Conservation (phyloP, 306 rosid genomes). For the Sicyos edulis region DNA sequence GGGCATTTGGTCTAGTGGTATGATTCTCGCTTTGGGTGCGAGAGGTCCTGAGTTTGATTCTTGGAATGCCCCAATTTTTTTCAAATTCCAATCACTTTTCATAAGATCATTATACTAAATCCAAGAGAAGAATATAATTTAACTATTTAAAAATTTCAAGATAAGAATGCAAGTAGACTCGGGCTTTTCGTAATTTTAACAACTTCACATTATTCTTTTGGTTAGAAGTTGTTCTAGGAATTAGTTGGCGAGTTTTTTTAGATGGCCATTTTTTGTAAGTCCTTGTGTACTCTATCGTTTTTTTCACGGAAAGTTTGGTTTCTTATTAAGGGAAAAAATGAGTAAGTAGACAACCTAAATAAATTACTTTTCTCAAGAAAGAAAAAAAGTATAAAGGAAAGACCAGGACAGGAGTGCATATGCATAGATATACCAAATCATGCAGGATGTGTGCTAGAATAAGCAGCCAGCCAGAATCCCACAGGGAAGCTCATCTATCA, state of each 20-base stretch:
- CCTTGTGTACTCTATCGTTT: too few species aligned
- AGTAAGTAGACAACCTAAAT: not conserved
- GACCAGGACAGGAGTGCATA: not conserved
- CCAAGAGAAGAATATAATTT: not conserved
- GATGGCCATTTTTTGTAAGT: too few species aligned
- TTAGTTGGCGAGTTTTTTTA: too few species aligned
- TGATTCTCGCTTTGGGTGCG: not conserved
- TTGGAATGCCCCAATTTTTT: constrained; percentile 22
- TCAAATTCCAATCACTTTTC: not conserved
- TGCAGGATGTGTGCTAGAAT: not conserved
- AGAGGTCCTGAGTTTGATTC: not conserved
- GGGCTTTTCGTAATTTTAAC: too few species aligned
- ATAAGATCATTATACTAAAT: not conserved
- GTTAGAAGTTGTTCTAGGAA: too few species aligned
- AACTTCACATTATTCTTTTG: too few species aligned
- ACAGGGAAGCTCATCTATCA: not conserved
- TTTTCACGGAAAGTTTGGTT: too few species aligned
- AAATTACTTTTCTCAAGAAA: not conserved
- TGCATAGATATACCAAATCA: not conserved
- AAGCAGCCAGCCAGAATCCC: constrained; percentile 4
- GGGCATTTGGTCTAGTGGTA: not conserved
- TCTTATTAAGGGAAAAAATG: too few species aligned
- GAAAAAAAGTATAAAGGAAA: not conserved
- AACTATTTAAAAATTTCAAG: not conserved
- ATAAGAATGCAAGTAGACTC: not conserved